These are phyloP conservation scores for Penicillium sp. DNA, from an alignment of 2,329 filamentous ascomycete species.

Conservation along the genomic window DNA sequence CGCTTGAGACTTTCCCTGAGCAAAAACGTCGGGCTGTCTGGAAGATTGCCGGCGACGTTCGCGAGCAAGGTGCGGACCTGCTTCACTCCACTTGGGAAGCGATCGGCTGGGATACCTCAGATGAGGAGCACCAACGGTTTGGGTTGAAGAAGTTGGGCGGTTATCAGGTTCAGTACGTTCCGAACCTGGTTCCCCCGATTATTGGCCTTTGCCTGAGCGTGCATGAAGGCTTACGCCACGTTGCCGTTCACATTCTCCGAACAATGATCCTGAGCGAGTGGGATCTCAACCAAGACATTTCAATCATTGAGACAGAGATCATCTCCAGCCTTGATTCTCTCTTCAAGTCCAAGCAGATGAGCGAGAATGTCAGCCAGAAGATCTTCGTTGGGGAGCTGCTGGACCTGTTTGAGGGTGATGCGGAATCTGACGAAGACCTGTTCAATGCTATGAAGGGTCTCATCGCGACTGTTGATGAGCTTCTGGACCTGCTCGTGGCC, in stretches of 20 bases:
- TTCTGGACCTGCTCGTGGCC: slow-evolving; percentile 84
- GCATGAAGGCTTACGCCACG: slow-evolving; percentile 82
- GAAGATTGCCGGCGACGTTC: slow-evolving; percentile 97
- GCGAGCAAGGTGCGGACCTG: slow-evolving; percentile 84
- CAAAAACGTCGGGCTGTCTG: slow-evolving; percentile 95
- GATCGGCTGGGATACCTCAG: slow-evolving; percentile 89
- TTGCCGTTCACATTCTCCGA: slow-evolving; percentile 89
- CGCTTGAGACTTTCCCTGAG: slow-evolving; percentile 92
- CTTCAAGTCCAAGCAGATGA: slow-evolving; percentile 85
- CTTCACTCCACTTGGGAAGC: slow-evolving; percentile 86
- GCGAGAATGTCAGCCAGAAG: slow-evolving; percentile 87
- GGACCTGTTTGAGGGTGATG: slow-evolving; percentile 71
- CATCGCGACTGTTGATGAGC: slow-evolving; percentile 81
- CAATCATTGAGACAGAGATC: slow-evolving; percentile 90
- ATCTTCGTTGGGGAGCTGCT: slow-evolving; percentile 85
- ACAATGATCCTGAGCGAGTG: slow-evolving; percentile 99
- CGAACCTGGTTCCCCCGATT: slow-evolving; percentile 83
- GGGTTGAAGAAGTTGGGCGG: slow-evolving; percentile 83
- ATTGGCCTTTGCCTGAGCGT: slow-evolving; percentile 93
- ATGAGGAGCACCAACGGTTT: slow-evolving; percentile 75
- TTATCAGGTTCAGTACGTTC: slow-evolving; percentile 98
- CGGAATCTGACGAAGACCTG: slow-evolving; percentile 68
- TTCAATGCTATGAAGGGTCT: slow-evolving; percentile 74
- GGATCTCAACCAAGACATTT: slow-evolving; percentile 89
- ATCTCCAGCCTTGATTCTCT: slow-evolving; percentile 88